Evolutionary conservation across 2,329 filamentous ascomycete species (phyloP).

Genomic region (Fusarium chuoi): DNA sequence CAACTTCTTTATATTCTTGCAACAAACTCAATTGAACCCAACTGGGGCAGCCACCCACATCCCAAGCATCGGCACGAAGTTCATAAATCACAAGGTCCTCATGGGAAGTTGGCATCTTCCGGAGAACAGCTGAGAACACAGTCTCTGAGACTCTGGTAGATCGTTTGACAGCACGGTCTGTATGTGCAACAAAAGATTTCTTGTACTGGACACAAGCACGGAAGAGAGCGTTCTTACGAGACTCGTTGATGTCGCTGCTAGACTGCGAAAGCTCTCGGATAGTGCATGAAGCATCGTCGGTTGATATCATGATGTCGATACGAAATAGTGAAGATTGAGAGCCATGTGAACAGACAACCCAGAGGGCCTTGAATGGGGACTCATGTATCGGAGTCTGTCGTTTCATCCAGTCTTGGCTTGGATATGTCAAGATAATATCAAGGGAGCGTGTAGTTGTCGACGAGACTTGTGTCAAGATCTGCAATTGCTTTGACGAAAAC

Average conservation of each 20-base stretch:
- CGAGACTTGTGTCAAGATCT: not conserved
- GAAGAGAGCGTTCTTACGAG: not conserved
- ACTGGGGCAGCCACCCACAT: not conserved
- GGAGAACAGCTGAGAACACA: not conserved
- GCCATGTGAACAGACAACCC: not conserved
- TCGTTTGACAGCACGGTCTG: not conserved
- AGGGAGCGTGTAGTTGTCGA: not conserved
- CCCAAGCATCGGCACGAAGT: not conserved
- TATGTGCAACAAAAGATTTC: conserved; percentile 4
- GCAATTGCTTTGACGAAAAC: not conserved
- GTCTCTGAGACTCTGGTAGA: not conserved
- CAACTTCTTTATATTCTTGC: not conserved
- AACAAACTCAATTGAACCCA: conserved; percentile 12
- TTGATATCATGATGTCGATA: conserved; percentile 4
- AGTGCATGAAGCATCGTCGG: conserved; percentile 1
- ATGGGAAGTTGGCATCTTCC: not conserved
- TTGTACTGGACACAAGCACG: conserved; percentile 4
- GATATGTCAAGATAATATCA: not conserved
- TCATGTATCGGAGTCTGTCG: not conserved
- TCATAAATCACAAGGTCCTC: not conserved
- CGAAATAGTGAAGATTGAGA: conserved; percentile 2
- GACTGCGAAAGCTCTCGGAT: conserved; percentile 1
- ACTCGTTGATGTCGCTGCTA: not conserved
- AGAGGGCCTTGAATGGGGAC: conserved; percentile 1
- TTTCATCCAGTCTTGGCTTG: not conserved